Base-by-base conservation (phyloP, 345 rosid genomes). In the Xanthoceras sorbifolium region DNA sequence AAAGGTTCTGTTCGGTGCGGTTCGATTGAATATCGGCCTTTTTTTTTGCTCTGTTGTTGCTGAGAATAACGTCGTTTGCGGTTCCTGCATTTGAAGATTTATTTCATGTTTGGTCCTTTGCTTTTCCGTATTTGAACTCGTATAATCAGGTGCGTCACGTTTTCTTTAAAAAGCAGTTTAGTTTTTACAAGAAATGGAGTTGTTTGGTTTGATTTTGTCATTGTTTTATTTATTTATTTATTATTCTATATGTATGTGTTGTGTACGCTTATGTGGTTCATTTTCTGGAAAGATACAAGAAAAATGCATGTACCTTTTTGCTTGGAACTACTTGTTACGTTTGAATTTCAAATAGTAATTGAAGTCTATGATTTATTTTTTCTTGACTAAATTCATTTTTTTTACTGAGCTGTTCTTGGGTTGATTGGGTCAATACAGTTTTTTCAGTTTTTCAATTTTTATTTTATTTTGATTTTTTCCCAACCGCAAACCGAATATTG, bases 361-460 rank as follows among this genome's bases (percentile, higher is more conserved):
- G 15, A 20, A 22, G n/a, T n/a, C n/a, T n/a, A n/a, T n/a, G n/a
- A n/a, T n/a, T n/a, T n/a, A n/a, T 15, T 64, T 69, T 8, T 26
- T 46, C 20, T 28, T 46, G 46, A 42, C 9, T 42, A 3, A 42
- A 42, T 42, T 42, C 14, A 42, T 8, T 42, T 42, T 42, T 12
- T 20, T 55, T 55, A 28, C 70, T 40, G 73, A 23, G 36, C 18
- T 71, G 64, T 75, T 15, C 72, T 29, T 42, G 9, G 54, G 7
- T 28, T 55, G 60, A 70, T 64, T 62, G 80, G 2, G 84, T 82
- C 57, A 18, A 34, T 75, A 34, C 69, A 11, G 80, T 80, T 78
- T 72, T 70, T 78, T 67, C 80, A 55, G 57, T 78, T 78, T 84
- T 50, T 36, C 74, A n/a, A 1, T 42, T 54, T 67, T 48, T 80